phyloP scores from a whole-genome alignment of 768 basidiomycete species.

The Mycena indigotica region DNA sequence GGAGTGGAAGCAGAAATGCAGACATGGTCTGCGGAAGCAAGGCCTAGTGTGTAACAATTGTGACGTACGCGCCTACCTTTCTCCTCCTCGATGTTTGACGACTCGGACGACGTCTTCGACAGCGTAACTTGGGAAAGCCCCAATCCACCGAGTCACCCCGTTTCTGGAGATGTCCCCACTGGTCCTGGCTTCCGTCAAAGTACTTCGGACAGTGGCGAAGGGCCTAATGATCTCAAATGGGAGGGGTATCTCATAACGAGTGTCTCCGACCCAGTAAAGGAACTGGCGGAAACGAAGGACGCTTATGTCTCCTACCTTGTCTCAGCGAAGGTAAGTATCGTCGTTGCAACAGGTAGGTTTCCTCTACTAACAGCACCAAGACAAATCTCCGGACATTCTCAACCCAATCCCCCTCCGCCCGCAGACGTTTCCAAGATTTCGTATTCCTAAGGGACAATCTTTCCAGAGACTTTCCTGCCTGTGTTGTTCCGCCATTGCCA shows the following conservation, averaged over 20 bases:
- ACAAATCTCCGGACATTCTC: constrained; percentile 91
- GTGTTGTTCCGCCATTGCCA: constrained; percentile 95
- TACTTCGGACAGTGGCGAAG: constrained; percentile 67
- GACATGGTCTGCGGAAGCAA: not conserved
- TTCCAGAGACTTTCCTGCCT: constrained; percentile 90
- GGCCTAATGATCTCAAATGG: constrained; percentile 88
- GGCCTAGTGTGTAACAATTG: not conserved
- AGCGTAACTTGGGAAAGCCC: constrained; percentile 90
- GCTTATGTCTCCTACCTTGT: constrained; percentile 95
- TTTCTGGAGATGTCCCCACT: constrained; percentile 42
- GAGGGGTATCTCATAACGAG: constrained; percentile 81
- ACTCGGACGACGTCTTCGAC: constrained; percentile 90
- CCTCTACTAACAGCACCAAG: constrained; percentile 49
- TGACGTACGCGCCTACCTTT: not conserved
- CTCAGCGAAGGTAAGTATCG: constrained; percentile 69
- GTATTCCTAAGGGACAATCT: constrained; percentile 90
- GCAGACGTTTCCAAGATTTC: constrained; percentile 96
- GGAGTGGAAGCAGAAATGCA: constrained; percentile 4
- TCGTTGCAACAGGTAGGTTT: constrained; percentile 15
- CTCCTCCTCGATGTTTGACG: constrained; percentile 62
- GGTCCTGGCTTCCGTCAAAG: constrained; percentile 85
- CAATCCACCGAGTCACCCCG: constrained; percentile 53
- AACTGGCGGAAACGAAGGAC: constrained; percentile 96
- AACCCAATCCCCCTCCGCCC: constrained; percentile 67
- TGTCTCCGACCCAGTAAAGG: constrained; percentile 93